Base-by-base conservation (phyloP, 768 basidiomycete species). In the Mrakia blollopis region DNA sequence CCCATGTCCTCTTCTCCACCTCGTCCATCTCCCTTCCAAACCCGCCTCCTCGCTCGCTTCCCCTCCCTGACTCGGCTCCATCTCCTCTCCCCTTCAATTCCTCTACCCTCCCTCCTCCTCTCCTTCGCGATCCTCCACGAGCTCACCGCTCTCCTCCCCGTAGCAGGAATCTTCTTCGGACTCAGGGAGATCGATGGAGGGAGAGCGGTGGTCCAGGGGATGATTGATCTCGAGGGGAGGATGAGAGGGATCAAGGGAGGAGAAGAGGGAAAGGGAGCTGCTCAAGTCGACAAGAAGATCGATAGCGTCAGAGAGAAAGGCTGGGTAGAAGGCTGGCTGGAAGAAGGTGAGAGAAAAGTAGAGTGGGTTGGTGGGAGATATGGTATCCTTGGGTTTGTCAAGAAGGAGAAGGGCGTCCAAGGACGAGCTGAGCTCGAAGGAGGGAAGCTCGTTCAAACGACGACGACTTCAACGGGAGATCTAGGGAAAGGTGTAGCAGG, bases 81-180 rank as follows among this genome's bases (percentile, higher is more conserved):
- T 63, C 32, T 77, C 39, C 76, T 77, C 63, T 11, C 62, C 21
- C 76, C 76, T 3, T 37, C 71, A 13, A 86, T 91, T 2, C 91
- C 92, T 21, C 81, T 95, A 0, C 86, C 92, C 0, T 93, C 92
- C 16, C 87, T 97, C 79, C 79, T 88, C 13, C 79, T 91, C 60
- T 92, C 93, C 0, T 96, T 97, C 79, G 89, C 88, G 8, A 84
- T 94, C 73, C 86, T 97, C 3, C 94, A 97, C 81, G 94, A 97
- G 81, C 79, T 92, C 16, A 94, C 93, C 0, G 93, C 94, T 0
- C 81, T 94, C 71, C 86, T 89, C 0, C 92, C 94, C 3, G 86
- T 94, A 39, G 87, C 90, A 6, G 87, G 89, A 50, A 82, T 92
- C 54, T 96, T 93, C 83, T 92, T 89, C 81, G 85, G 86, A 0